A percentile compares a stretch with the other conserved stretches of the same genome.
Conservation (phyloP, 2,329 filamentous ascomycete species). For the Aspergillus niger region DNA sequence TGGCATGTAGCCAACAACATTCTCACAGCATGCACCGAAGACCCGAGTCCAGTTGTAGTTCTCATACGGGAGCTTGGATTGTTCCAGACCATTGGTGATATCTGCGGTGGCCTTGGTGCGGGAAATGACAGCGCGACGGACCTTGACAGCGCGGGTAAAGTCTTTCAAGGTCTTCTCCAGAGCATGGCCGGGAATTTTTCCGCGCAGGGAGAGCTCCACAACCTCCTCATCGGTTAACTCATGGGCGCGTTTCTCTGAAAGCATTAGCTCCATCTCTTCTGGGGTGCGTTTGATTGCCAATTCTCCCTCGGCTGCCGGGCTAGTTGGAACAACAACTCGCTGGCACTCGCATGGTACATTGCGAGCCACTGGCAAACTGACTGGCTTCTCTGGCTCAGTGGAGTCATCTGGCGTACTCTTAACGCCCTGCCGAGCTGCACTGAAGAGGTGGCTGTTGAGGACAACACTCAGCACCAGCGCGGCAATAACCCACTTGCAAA, state of each 20-base stretch:
- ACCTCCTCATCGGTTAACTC: slow-evolving; percentile 70
- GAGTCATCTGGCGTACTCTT: slow-evolving; percentile 66
- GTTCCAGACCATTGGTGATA: slow-evolving; percentile 73
- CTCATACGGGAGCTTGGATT: slow-evolving; percentile 83
- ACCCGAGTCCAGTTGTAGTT: slow-evolving; percentile 96
- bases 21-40: slow-evolving; percentile 95
- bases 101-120: slow-evolving; percentile 79
- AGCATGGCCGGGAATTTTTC: slow-evolving; percentile 92
- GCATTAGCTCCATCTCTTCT: slow-evolving; percentile 72
- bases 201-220: slow-evolving; percentile 77
- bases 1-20: slow-evolving; percentile 93
- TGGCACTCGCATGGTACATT: slow-evolving; percentile 8
- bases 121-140: slow-evolving; percentile 83
- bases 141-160: slow-evolving; percentile 84
- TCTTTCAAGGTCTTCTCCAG: slow-evolving; percentile 80
- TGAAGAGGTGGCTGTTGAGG: slow-evolving; percentile 96
- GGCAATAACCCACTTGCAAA: slow-evolving; percentile 97
- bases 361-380: slow-evolving; percentile 39
- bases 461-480: slow-evolving; percentile 88
- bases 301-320: slow-evolving; percentile 8
- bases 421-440: slow-evolving; percentile 95
- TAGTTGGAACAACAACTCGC: not conserved
- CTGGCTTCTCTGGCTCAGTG: slow-evolving; percentile 32
- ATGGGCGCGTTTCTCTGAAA: slow-evolving; percentile 39
- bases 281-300: slow-evolving; percentile 56